Percentiles rank a stretch among this genome's conserved stretches.
These are phyloP conservation scores for Calonectria multiphialidica DNA, from an alignment of 2,329 filamentous ascomycete genomes.

Conservation along the genomic window DNA sequence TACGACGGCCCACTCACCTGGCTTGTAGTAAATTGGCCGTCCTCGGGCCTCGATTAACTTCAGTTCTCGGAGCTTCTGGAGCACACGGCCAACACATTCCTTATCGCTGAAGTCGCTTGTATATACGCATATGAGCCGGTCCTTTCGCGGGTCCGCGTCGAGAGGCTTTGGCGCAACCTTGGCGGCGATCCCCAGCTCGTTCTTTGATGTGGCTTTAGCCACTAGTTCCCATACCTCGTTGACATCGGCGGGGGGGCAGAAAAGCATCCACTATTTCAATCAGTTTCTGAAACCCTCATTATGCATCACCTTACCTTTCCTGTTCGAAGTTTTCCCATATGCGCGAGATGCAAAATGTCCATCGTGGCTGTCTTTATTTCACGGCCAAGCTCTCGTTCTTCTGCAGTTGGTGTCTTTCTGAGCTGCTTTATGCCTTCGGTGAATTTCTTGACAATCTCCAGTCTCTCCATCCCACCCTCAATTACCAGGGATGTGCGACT, in stretches of 20 bases:
- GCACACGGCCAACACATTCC: slow-evolving; percentile 76
- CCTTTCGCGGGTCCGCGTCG: slow-evolving; percentile 52
- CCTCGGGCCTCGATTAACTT: slow-evolving; percentile 64
- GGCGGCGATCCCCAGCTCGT: slow-evolving; percentile 77
- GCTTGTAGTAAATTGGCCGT: slow-evolving; percentile 81
- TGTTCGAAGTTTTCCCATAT: slow-evolving; percentile 65
- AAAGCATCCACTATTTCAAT: slow-evolving; percentile 78
- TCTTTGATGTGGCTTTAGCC: slow-evolving; percentile 74
- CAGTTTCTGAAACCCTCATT: slow-evolving; percentile 38
- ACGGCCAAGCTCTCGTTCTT: slow-evolving; percentile 61
- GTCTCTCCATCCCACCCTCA: slow-evolving; percentile 63
- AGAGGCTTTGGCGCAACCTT: slow-evolving; percentile 75
- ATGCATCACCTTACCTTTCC: slow-evolving; percentile 70
- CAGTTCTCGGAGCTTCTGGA: slow-evolving; percentile 71
- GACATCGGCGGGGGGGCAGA: slow-evolving; percentile 66
- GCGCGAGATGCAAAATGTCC: slow-evolving; percentile 72
- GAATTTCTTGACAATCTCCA: slow-evolving; percentile 60
- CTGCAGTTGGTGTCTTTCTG: slow-evolving; percentile 48
- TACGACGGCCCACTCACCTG: slow-evolving; percentile 60
- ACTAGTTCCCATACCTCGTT: slow-evolving; percentile 75
- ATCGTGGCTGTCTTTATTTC: slow-evolving; percentile 62
- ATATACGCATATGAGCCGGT: slow-evolving; percentile 80
- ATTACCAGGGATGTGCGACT: slow-evolving; percentile 62
- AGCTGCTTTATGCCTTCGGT: slow-evolving; percentile 59
- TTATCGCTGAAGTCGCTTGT: slow-evolving; percentile 79